Evolutionary conservation across 257 asterid genomes (phyloP).

Genomic region (Mentha longifolia): DNA sequence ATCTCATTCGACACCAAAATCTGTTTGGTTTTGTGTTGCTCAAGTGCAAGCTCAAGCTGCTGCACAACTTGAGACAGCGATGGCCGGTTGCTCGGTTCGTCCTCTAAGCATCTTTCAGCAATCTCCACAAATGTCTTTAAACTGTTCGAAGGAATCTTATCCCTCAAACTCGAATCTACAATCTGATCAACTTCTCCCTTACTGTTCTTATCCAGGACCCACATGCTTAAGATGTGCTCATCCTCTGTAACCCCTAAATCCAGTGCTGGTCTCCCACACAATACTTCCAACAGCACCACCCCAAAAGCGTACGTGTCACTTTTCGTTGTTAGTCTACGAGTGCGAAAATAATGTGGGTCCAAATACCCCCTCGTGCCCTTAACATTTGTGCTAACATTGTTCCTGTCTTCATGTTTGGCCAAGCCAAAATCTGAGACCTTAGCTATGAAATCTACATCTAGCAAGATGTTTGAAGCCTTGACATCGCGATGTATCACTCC

Average conservation of each 20-base stretch:
- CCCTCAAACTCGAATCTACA: slow-evolving; percentile 43
- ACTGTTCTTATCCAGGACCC: slow-evolving; percentile 55
- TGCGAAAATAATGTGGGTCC: slow-evolving; percentile 55
- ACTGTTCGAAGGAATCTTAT: slow-evolving; percentile 45
- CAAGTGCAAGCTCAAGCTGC: slow-evolving; percentile 45
- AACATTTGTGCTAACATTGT: slow-evolving; percentile 56
- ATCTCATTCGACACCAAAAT: slow-evolving; percentile 1
- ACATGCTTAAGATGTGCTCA: slow-evolving; percentile 44
- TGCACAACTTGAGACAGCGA: slow-evolving; percentile 59
- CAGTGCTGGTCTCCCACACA: slow-evolving; percentile 60
- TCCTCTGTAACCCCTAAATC: slow-evolving; percentile 45
- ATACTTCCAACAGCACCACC: slow-evolving; percentile 60
- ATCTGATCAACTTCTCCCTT: slow-evolving; percentile 54
- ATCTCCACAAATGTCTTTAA: slow-evolving; percentile 47
- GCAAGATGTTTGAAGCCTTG: slow-evolving; percentile 55
- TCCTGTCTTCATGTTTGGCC: slow-evolving; percentile 49
- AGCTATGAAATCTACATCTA: slow-evolving; percentile 50
- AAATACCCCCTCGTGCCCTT: slow-evolving; percentile 69
- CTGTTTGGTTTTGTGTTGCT: slow-evolving; percentile 33
- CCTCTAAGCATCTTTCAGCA: slow-evolving; percentile 53
- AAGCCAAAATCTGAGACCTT: slow-evolving; percentile 67
- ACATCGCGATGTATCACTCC: slow-evolving; percentile 62
- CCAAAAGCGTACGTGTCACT: slow-evolving; percentile 71
- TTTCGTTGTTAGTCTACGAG: slow-evolving; percentile 55
- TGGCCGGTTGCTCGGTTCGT: slow-evolving; percentile 57